Conservation (phyloP, 495 filamentous ascomycete species). For the Annulohypoxylon nitens region DNA sequence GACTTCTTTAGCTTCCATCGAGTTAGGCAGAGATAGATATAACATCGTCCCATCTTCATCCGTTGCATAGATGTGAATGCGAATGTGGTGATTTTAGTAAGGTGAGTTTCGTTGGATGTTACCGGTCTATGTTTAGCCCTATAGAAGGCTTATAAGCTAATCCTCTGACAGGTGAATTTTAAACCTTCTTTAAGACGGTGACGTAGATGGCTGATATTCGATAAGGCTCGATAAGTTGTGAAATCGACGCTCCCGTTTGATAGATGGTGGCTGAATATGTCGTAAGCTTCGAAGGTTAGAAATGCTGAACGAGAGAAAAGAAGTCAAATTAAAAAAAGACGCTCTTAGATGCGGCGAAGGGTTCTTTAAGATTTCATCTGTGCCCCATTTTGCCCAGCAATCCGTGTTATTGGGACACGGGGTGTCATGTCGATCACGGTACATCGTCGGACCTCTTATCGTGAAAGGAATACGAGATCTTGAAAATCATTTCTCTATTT, state of each 20-base stretch:
- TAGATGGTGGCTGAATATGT: not conserved
- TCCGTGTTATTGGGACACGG: conserved; percentile 14
- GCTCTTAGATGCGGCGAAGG: not conserved
- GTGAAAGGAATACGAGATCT: conserved; percentile 43
- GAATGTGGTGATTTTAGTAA: not conserved
- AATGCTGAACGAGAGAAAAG: not conserved
- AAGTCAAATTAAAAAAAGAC: not conserved
- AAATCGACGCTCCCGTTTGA: not conserved
- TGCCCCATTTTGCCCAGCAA: conserved; percentile 25
- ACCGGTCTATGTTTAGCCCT: not conserved
- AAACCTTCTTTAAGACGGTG: not conserved
- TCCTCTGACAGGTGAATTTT: not conserved
- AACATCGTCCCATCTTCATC: not conserved
- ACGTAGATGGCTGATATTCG: not conserved
- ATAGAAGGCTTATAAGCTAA: not conserved
- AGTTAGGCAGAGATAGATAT: not conserved
- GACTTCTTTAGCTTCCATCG: not conserved
- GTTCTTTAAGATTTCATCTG: conserved; percentile 24
- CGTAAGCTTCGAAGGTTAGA: not conserved
- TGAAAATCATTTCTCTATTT: conserved; percentile 41
- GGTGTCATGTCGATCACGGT: conserved; percentile 40
- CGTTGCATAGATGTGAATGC: not conserved
- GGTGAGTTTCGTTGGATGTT: conserved; percentile 3
- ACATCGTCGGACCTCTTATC: conserved; percentile 22
- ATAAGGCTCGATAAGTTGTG: not conserved